Evolutionary conservation across 768 basidiomycete genomes (phyloP).

Genomic region (Suillus subaureus): DNA sequence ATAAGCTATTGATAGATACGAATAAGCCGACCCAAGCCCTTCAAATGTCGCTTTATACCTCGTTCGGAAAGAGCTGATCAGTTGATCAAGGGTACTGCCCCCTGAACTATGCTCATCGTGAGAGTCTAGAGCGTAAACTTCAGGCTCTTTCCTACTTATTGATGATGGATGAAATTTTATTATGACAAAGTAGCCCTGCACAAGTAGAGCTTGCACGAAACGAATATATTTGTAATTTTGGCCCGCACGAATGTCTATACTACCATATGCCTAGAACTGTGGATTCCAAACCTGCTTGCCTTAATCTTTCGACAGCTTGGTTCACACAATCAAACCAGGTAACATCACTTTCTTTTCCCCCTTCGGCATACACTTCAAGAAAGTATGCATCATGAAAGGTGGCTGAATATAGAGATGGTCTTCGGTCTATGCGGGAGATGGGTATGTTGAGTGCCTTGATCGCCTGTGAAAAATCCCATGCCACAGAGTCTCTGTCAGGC

Average conservation of each 20-base stretch:
- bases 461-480: slow-evolving; percentile 21
- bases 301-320: slow-evolving; percentile 37
- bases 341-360: slow-evolving; percentile 6
- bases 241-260: slow-evolving; percentile 3
- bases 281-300: slow-evolving; percentile 37
- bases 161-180: not conserved
- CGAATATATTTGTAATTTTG: not conserved
- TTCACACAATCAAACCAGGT: slow-evolving; percentile 40
- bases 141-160: not conserved
- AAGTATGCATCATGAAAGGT: slow-evolving; percentile 68
- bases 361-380: slow-evolving; percentile 48
- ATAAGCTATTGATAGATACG: slow-evolving; percentile 1
- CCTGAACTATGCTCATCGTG: not conserved
- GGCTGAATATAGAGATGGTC: slow-evolving; percentile 48
- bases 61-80: slow-evolving; percentile 33
- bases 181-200: not conserved
- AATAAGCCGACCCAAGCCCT: slow-evolving; percentile 44
- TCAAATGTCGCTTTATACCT: slow-evolving; percentile 39
- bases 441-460: slow-evolving; percentile 44
- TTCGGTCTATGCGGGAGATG: slow-evolving; percentile 61
- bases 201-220: slow-evolving; percentile 1
- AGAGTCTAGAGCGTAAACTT: not conserved
- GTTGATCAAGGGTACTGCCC: slow-evolving; percentile 29
- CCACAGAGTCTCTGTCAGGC: not conserved
- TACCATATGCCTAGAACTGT: slow-evolving; percentile 55